Evolutionary conservation across 768 basidiomycete species (phyloP), one percentile per base, ranked within the genome.

Genomic region (Tulasnella calospora): DNA sequence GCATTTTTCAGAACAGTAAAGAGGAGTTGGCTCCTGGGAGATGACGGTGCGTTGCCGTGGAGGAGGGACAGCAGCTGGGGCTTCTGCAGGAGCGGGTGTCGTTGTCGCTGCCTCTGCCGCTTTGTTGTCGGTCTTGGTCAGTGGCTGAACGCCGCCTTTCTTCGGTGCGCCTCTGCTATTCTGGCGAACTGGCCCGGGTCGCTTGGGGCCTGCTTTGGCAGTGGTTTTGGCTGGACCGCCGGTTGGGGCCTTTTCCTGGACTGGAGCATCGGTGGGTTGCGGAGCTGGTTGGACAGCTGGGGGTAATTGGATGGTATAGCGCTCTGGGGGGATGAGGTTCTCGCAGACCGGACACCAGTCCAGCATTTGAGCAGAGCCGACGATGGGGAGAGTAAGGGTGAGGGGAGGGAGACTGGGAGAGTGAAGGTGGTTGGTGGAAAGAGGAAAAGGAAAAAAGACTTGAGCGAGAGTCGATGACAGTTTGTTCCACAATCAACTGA

Each of bases 321-420:
- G 91, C 83, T 92, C 93, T n/a, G 94, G 93, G n/a, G 89, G 85
- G 81, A 95, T 94, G 80, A 91, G 91, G 81, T 89, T 86, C 82
- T 90, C 89, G 86, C 94, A 95, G 82, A 89, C 89, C 73, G 92
- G 92, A 88, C 93, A 94, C 91, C 92, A 95, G 85, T 93, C 92
- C 85, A 90, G 87, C 76, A 81, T 80, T 67, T 73, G 73, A 40
- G 71, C 40, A 40, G 23, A n/a, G 44, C 10, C 23, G 77, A 47
- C 41, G 36, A 44, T n/a, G 51, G 35, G 73, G 78, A 41, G 71
- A 57, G 78, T 35, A 40, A 46, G 73, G 40, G 75, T 40, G 23
- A 17, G n/a, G 19, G 51, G 41, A 40, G 38, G 27, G 33, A 47
- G 27, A 40, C 40, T 40, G 40, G 13, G 40, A 40, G 40, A 40